Evolutionary conservation across 1,284 basidiomycete species (phyloP), one percentile per base, ranked within the genome.

Genomic region (Heterobasidion parviporum): DNA sequence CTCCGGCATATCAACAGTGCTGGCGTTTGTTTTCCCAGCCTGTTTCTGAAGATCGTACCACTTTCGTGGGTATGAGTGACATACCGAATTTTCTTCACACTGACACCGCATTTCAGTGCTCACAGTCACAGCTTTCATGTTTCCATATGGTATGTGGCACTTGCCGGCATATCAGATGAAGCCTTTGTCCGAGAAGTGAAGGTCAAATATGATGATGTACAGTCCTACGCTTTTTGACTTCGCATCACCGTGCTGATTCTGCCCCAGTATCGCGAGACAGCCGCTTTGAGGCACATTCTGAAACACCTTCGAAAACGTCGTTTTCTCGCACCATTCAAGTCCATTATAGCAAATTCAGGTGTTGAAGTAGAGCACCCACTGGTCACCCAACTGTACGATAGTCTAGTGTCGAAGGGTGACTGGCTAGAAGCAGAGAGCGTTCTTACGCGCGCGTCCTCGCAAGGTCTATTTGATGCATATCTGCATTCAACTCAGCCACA

Each of bases 221-320:
- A 73, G 68, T 14, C 56, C 16, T 35, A 36, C 36, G 9, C 8
- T 15, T 9, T 1, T 20, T 9, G n/a, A 36, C 15, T n/a, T 56
- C 15, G 26, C 52, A 33, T 20, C 35, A 57, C 47, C 16, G 54
- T 44, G 56, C 46, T 62, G 59, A 45, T 56, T 32, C 51, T 56
- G 50, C 54, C 52, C 54, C 60, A 90, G 87, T 78, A 83, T 64
- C 78, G 80, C 59, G 88, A 92, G 74, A 77, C 74, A 3, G 70
- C 76, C 12, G 77, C 82, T 14, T 73, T 91, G 52, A 78, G 82
- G 36, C 82, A 87, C 61, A 78, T 91, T 32, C 77, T 92, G 55
- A 92, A 92, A 63, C 85, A 92, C 63, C 80, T 93, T 41, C 83
- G 91, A 49, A 83, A 88, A 66, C 79, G 87, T 36, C 82, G 87